Conservation (phyloP, 2,329 filamentous ascomycete genomes). For the Ceratocystis eucalypticola region DNA sequence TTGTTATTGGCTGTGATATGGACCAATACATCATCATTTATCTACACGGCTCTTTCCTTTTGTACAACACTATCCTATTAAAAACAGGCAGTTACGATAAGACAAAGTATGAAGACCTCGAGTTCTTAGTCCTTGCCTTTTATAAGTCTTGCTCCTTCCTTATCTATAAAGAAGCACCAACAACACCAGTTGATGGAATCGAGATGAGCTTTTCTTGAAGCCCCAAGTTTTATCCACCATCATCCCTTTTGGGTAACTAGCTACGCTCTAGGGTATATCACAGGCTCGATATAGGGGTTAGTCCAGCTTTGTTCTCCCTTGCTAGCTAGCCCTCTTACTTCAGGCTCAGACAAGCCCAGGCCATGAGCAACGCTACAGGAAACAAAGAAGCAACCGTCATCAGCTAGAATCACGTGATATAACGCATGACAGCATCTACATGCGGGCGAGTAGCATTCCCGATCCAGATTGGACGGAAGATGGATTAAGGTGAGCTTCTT, state of each 20-base stretch:
- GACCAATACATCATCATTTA: not conserved
- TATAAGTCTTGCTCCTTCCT: too few relatives aligned
- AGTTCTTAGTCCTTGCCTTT: too few relatives aligned
- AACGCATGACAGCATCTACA: not conserved
- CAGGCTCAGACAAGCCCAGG: not conserved
- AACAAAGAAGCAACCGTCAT: not conserved
- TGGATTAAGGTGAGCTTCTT: conserved; percentile 1
- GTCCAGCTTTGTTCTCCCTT: not conserved
- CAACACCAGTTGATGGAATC: not conserved
- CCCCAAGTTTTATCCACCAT: not conserved
- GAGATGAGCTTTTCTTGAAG: not conserved
- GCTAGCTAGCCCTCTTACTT: not conserved
- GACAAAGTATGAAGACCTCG: not conserved
- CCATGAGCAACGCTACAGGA: not conserved
- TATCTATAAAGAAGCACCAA: too few relatives aligned
- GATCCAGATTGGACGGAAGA: not conserved
- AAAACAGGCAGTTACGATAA: not conserved
- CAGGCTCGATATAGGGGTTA: not conserved
- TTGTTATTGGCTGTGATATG: not conserved
- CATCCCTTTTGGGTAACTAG: not conserved
- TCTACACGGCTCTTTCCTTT: not conserved
- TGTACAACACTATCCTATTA: not conserved
- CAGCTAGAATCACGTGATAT: conserved; percentile 1
- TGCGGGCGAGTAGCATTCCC: conserved; percentile 1
- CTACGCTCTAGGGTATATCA: not conserved